A percentile compares a stretch with the other conserved stretches of the same genome.
Evolutionary conservation across 169 alveolate genomes (phyloP).

Genomic region (Blepharisma undulans): DNA sequence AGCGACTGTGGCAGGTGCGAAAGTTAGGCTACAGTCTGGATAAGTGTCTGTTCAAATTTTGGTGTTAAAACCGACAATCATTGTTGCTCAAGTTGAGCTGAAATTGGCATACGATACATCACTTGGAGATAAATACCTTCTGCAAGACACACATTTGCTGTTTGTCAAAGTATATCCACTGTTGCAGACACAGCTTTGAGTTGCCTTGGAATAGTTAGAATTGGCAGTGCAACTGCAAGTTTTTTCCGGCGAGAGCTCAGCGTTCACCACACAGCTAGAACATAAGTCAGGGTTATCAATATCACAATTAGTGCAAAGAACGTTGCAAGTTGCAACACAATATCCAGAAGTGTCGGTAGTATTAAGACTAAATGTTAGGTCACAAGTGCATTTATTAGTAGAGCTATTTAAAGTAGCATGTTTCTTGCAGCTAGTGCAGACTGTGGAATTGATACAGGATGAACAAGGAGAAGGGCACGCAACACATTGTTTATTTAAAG

Average conservation of each 20-base stretch:
- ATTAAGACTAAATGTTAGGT: background rate
- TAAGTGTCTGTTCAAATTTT: background rate
- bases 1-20: background rate
- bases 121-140: background rate
- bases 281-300: background rate
- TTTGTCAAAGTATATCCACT: background rate
- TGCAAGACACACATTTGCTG: background rate
- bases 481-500: background rate
- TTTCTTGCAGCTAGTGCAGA: background rate
- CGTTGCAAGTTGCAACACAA: background rate
- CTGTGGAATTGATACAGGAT: background rate
- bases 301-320: background rate
- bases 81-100: background rate
- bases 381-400: background rate
- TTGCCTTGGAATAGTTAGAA: background rate
- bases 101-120: background rate
- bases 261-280: background rate
- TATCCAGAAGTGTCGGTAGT: background rate
- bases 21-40: background rate
- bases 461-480: background rate
- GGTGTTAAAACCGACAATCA: background rate
- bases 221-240: background rate
- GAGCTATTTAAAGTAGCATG: background rate
- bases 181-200: background rate
- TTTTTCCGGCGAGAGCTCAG: background rate